These are phyloP conservation scores for Salvia splendens DNA, from an alignment of 257 asterid genomes.

Conservation along the genomic window DNA sequence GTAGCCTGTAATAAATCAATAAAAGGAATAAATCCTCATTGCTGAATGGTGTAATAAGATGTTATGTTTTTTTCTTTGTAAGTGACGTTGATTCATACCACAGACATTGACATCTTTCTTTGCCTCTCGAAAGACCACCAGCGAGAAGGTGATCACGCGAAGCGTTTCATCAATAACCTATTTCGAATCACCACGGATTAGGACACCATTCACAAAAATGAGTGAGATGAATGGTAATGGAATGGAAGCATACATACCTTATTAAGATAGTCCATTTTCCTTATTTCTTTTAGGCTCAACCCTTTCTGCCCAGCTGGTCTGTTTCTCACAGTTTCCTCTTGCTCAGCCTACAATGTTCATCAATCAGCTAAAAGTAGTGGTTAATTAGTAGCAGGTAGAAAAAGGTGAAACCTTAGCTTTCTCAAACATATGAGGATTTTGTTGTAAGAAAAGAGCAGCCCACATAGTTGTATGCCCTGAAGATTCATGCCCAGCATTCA, in stretches of 20 bases:
- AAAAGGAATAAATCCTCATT: neutral
- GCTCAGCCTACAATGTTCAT: conserved; percentile 60
- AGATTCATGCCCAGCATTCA: conserved; percentile 97
- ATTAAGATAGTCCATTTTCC: conserved; percentile 75
- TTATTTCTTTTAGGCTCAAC: conserved; percentile 59
- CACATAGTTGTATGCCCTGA: conserved; percentile 87
- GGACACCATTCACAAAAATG: neutral
- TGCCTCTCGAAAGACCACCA: conserved; percentile 79
- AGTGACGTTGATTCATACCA: conserved; percentile 42
- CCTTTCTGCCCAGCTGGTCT: conserved; percentile 62
- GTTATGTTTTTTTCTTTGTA: too few species aligned
- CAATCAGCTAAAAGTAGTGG: neutral
- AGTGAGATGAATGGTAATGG: neutral
- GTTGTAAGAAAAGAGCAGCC: conserved; percentile 68
- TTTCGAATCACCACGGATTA: neutral
- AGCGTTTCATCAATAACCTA: conserved; percentile 92
- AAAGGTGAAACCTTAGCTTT: conserved; percentile 61
- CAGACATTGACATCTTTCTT: conserved; percentile 54
- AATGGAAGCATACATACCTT: conserved; percentile 42
- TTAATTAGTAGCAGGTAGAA: too few species aligned
- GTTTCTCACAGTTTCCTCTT: conserved; percentile 65
- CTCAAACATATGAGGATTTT: conserved; percentile 53
- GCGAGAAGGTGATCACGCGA: conserved; percentile 76
- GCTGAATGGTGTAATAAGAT: too few species aligned
- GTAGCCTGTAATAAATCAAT: conserved; percentile 48